A percentile compares a stretch with the other conserved stretches of the same genome.
These are phyloP conservation scores for Fraxinus albicans DNA, from an alignment of 305 asterid genomes.

Conservation along the genomic window DNA sequence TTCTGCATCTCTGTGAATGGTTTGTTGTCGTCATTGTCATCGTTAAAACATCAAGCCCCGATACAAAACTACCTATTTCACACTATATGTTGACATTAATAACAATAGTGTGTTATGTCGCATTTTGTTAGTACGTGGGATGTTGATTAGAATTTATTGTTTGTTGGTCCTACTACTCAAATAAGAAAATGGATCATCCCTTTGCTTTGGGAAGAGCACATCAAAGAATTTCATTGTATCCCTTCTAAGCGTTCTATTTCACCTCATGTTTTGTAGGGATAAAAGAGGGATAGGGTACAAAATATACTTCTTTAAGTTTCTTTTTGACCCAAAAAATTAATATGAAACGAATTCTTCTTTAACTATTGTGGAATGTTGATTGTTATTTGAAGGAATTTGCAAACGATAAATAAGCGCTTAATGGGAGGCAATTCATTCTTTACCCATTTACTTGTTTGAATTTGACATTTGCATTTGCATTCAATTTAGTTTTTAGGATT, in stretches of 20 bases:
- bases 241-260: not conserved
- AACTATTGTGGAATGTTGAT: not conserved
- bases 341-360: not conserved
- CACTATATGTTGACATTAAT: not conserved
- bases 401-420: not conserved
- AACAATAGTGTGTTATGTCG: not conserved
- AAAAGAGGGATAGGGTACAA: not conserved
- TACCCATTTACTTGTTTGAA: not conserved
- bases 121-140: not conserved
- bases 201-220: not conserved
- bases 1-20: not conserved
- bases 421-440: not conserved
- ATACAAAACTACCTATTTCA: not conserved
- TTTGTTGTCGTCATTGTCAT: not conserved
- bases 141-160: no score
- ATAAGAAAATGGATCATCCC: not conserved
- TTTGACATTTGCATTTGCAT: not conserved
- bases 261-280: not conserved
- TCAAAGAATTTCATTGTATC: not conserved
- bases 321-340: no score
- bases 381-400: not conserved
- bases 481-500: not conserved
- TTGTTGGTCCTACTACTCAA: not conserved
- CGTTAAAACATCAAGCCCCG: not conserved
- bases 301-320: not conserved